Evolutionary conservation across 2,329 filamentous ascomycete genomes (phyloP).

Genomic region (Nectriaceae sp.): DNA sequence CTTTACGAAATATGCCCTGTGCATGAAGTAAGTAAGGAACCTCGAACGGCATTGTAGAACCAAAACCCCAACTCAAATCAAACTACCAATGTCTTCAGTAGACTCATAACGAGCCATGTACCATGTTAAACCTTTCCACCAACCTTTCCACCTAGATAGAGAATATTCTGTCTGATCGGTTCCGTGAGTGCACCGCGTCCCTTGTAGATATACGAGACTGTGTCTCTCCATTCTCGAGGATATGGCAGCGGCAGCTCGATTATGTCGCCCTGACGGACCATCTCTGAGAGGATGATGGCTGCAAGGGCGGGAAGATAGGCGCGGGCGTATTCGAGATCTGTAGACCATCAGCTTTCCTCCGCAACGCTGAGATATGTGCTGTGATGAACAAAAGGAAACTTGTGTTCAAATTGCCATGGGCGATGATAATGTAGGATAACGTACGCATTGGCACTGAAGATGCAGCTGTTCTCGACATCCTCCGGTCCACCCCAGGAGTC

Average conservation of each 20-base stretch:
- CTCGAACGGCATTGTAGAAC: background rate
- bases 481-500: constrained; percentile 11
- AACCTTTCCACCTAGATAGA: constrained; percentile 54
- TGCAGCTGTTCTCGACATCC: constrained; percentile 8
- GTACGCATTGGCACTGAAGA: constrained; percentile 26
- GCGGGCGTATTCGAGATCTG: constrained; percentile 35
- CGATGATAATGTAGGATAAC: constrained; percentile 21
- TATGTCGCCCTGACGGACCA: constrained; percentile 52
- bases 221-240: constrained; percentile 57
- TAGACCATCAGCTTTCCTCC: constrained; percentile 10
- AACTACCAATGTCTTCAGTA: constrained; percentile 4
- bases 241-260: constrained; percentile 60
- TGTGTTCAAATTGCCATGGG: too few species aligned
- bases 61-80: background rate
- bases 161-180: constrained; percentile 53
- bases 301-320: constrained; percentile 53
- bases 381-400: too few species aligned
- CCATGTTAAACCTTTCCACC: constrained; percentile 21
- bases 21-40: background rate
- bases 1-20: background rate
- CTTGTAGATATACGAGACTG: constrained; percentile 57
- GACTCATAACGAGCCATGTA: background rate
- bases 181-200: constrained; percentile 47
- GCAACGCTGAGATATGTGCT: too few species aligned
- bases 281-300: constrained; percentile 55